Base-by-base conservation (phyloP, 2,329 filamentous ascomycete species). In the Ophiostoma triangulosporum region DNA sequence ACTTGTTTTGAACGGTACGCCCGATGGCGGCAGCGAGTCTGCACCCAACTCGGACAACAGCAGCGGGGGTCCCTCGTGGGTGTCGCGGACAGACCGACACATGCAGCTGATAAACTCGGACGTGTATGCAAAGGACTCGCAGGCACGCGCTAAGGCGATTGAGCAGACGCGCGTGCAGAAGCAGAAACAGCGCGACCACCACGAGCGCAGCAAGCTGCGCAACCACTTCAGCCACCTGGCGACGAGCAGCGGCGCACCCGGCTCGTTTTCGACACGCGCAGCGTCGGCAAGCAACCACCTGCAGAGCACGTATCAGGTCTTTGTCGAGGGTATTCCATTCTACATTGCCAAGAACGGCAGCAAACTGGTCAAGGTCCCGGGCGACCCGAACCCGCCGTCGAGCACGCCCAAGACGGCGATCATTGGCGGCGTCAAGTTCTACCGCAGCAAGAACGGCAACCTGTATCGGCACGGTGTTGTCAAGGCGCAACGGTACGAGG, bases 381-480 rank as follows among this genome's bases (percentile, higher is more conserved):
- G 88, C 29, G 35, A 83, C 60, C 69, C 73, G 48, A 79, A 81
- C 62, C 72, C 76, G 35, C 74, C 78, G 52, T 80, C 77, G 52
- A 73, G 76, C 48, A 94, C 88, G 2, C 89, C 89, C 0, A 93
- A 89, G 68, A 78, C 75, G 58, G 76, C 83, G 38, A 70, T 73
- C 6, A 72, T 95, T 57, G 86, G 84, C 51, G 87, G 88, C 40
- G 86, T 95, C 62, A 81, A 78, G 59, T 95, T 95, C 64, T 77
- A 88, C 62, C 80, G 89, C 60, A 95, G 87, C 67, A 94, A 91
- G 66, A 85, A 84, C 61, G 89, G 89, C 57, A 95, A 95, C 61
- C 77, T 95, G 26, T 84, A 90, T 63, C 84, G 88, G 53, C 77
- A 85, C 62, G 82, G 85, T 58, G 75, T 88, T 54, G 77, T 91